These are phyloP conservation scores for Colletotrichum sidae DNA, from an alignment of 2,329 filamentous ascomycete genomes.

Conservation along the genomic window DNA sequence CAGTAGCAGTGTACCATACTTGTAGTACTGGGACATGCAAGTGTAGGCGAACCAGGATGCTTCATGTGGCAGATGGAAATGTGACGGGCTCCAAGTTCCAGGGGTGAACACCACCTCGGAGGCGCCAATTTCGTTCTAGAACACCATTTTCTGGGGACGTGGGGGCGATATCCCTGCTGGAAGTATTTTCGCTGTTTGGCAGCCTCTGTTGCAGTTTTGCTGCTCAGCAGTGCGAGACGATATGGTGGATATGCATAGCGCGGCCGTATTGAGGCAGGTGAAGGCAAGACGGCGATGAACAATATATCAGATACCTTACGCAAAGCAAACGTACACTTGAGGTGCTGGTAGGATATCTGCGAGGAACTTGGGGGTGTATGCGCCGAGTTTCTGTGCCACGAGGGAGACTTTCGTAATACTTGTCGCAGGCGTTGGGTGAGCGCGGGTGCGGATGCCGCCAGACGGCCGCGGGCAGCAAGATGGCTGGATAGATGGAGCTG, in stretches of 20 bases:
- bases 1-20: neutral
- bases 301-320: no score
- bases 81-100: slow-evolving; percentile 26
- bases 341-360: no score
- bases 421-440: no score
- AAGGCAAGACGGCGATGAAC: no score
- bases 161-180: slow-evolving; percentile 35
- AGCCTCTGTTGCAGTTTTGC: neutral
- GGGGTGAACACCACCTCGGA: slow-evolving; percentile 28
- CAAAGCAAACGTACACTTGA: no score
- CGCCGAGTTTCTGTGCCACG: no score
- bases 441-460: no score
- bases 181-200: slow-evolving; percentile 31
- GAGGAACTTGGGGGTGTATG: no score
- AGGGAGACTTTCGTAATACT: no score
- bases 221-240: slow-evolving; percentile 1
- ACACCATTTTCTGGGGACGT: slow-evolving; percentile 36
- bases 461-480: neutral
- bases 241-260: neutral
- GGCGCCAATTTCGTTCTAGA: slow-evolving; percentile 36
- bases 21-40: neutral
- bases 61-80: slow-evolving; percentile 9
- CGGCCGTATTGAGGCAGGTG: no score
- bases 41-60: no score
- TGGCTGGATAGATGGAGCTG: slow-evolving; percentile 2